These are phyloP conservation scores for Rubia peregrina DNA, from an alignment of 305 asterid genomes.

Conservation along the genomic window DNA sequence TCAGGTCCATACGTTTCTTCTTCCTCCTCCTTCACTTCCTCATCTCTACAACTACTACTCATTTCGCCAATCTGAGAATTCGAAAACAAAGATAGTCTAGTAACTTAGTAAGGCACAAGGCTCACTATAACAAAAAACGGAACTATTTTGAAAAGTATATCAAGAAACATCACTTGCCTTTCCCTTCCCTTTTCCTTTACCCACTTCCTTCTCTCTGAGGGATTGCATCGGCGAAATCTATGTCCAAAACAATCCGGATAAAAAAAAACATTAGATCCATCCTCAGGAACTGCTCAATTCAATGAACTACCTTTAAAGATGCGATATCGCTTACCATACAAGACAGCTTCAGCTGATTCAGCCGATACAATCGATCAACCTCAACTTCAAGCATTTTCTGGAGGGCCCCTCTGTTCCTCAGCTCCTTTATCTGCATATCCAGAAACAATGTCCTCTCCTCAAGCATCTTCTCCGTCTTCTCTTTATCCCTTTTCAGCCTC, in stretches of 20 bases:
- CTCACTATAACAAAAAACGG: background rate
- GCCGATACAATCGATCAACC: slow-evolving; percentile 72
- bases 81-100: background rate
- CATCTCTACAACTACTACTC: background rate
- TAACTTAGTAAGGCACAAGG: background rate
- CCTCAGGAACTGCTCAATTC: background rate
- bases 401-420: slow-evolving; percentile 41
- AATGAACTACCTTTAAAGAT: background rate
- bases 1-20: background rate
- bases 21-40: background rate
- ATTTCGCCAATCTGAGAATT: background rate
- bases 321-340: slow-evolving; percentile 36
- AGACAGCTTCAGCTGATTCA: slow-evolving; percentile 60
- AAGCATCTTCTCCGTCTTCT: slow-evolving; percentile 43
- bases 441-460: slow-evolving; percentile 34
- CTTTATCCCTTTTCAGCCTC: slow-evolving; percentile 50
- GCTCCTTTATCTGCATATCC: slow-evolving; percentile 58
- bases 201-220: slow-evolving; percentile 54
- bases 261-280: background rate
- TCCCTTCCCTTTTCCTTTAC: slow-evolving; percentile 46
- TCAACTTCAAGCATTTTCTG: slow-evolving; percentile 85
- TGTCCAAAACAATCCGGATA: background rate
- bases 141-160: background rate
- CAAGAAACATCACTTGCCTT: slow-evolving; percentile 6
- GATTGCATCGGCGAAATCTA: slow-evolving; percentile 54